phyloP scores from a whole-genome alignment of 371 early-diverging fungal genomes.

The Chytridium lagenaria region DNA sequence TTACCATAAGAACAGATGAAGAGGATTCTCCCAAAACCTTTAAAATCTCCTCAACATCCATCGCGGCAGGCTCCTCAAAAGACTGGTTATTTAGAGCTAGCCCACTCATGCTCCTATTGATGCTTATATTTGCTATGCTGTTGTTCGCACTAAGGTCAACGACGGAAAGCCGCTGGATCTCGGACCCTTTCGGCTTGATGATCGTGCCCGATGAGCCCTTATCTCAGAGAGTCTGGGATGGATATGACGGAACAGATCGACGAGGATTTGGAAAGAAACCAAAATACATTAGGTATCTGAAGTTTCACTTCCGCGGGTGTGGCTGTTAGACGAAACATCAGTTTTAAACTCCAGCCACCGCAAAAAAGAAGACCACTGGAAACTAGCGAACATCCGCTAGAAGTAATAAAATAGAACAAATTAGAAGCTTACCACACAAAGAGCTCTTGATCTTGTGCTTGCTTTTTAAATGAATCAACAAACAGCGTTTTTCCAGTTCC shows the following conservation, averaged over 20 bases:
- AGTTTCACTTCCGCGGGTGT: background rate
- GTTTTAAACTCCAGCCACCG: background rate
- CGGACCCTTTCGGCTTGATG: background rate
- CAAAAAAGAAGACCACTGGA: background rate
- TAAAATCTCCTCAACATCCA: background rate
- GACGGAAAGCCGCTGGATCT: background rate
- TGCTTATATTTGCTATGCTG: background rate
- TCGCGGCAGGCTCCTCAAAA: background rate
- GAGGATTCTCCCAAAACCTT: background rate
- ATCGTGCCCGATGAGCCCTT: background rate
- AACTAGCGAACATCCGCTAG: too few species aligned
- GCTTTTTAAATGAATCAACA: background rate
- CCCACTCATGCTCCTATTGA: slow-evolving; percentile 5
- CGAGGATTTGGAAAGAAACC: background rate
- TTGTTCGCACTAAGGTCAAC: background rate
- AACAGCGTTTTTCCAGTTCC: slow-evolving; percentile 29
- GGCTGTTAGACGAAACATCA: background rate
- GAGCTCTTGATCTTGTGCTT: background rate
- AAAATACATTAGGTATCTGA: background rate
- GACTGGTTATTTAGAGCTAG: background rate
- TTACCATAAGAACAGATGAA: background rate
- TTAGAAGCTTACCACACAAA: slow-evolving; percentile 16
- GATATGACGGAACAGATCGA: background rate
- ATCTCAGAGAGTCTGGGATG: background rate
- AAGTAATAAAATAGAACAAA: background rate